Base-by-base conservation (phyloP, 2,329 filamentous ascomycete genomes). In the Fusarium burgessii region DNA sequence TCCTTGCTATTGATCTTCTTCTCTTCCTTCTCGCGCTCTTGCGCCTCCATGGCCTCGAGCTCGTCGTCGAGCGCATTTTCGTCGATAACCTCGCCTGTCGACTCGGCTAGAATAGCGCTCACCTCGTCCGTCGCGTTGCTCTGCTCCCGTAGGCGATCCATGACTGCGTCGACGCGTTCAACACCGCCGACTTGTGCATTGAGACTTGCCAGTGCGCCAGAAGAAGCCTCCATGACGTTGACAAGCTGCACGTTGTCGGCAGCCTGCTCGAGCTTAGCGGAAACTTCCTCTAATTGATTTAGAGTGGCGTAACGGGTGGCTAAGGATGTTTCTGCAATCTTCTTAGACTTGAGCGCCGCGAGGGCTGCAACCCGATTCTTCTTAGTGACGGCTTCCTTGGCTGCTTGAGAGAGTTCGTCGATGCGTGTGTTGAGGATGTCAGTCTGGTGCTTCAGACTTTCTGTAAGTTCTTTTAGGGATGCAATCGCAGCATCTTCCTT, bases 61-160 rank as follows among this genome's bases (percentile, higher is more conserved):
- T 98, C 95, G 66, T 95, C 92, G 73, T 98, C 94, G 59, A 98
- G 89, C 79, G 97, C 95, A 23, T 78, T 86, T 77, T 97, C 95
- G 78, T 97, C 93, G 35, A 97, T 84, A 2, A 79, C 80, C 42
- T 75, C 78, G 17, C 82, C 83, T 15, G 82, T 85, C 9, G 77
- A 74, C 73, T 96, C 93, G 56, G 90, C 90, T 68, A 98, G 87
- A 42, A 95, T 91, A 59, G 87, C 89, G 32, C 90, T 89, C 25
- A 98, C 88, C 82, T 98, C 95, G 77, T 98, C 94, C 27, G 92
- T 90, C 74, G 92, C 90, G 55, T 84, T 87, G 89, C 96, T 96
- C 82, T 97, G 91, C 74, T 95, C 91, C 56, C 92, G 88, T 76
- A 97, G 82, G 51, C 87, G 86, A 72, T 93, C 92, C 55, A 97